These are phyloP conservation scores for Ciborinia camelliae DNA, from an alignment of 2,329 filamentous ascomycete genomes.

Conservation along the genomic window DNA sequence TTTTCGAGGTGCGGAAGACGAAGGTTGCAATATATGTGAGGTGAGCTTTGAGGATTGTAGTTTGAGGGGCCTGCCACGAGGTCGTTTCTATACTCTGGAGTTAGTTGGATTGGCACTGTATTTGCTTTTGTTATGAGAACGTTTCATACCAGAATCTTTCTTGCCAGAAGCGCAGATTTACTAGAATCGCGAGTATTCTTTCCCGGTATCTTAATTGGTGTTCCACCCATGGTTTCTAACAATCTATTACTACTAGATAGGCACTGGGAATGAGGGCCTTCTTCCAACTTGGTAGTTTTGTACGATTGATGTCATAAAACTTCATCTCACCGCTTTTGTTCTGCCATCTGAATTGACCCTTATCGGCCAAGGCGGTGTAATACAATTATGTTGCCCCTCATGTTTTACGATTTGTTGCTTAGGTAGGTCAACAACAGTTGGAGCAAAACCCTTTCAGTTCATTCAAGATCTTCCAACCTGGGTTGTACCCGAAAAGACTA, in stretches of 20 bases:
- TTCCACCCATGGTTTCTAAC: constrained; percentile 28
- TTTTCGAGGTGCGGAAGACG: constrained; percentile 1
- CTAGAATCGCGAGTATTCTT: constrained; percentile 30
- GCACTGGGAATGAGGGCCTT: not conserved
- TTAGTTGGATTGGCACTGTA: not conserved
- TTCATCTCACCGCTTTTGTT: not conserved
- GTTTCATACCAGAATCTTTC: constrained; percentile 31
- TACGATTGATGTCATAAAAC: not conserved
- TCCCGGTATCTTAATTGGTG: constrained; percentile 35
- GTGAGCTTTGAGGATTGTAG: not conserved
- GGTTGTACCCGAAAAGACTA: no score
- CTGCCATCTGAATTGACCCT: not conserved
- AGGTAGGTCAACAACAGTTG: no score
- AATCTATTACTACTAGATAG: no score
- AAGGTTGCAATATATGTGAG: not conserved
- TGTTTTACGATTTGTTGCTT: no score
- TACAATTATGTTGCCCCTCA: not conserved
- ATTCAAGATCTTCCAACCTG: no score
- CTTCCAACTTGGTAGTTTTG: not conserved
- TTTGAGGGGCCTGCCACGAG: constrained; percentile 27
- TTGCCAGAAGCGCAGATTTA: constrained; percentile 27
- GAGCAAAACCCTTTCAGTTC: no score
- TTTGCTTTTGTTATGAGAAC: not conserved
- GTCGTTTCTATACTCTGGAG: constrained; percentile 21
- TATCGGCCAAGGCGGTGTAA: not conserved